Base-by-base conservation (phyloP, 805 yeast species). In the Starmera caribaea region DNA sequence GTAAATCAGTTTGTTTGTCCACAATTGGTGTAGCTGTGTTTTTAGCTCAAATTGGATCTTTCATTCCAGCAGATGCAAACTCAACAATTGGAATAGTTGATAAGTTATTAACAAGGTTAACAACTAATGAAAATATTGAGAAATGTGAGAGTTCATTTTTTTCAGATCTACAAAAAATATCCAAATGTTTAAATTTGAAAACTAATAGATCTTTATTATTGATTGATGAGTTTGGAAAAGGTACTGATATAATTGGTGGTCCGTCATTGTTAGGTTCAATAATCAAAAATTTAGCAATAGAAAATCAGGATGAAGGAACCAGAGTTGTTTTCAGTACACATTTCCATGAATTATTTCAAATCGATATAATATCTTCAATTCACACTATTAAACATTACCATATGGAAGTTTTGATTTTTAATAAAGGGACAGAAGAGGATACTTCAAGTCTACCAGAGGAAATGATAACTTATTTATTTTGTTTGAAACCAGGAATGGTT, bases 171-270 rank as follows among this genome's bases (percentile, higher is more conserved):
- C 59, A 54, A 34, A 73, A 61, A 55, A 62, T 75, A 53, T 58
- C 57, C 41, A 66, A 61, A 46, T 66, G 72, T 37, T 44, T 72
- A 16, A 54, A 63, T 4, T 44, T 68, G 38, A 46, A 59, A 24
- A 69, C 75, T 0, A 49, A 54, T 1, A 58, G 50, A 34, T 69
- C 75, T 11, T 44, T 76, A 24, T 44, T 76, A 2, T 50, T 75
- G 6, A 59, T 75, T 21, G 77, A 74, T 50, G 79, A 73, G 42
- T 72, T 69, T 52, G 79, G 79, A 0, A 71, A 71, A 43, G 78
- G 78, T 0, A 73, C 74, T 1, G 73, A 69, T 47, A 45, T 63
- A 0, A 47, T 62, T 11, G 72, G 71, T 39, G 75, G 75, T 0
- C 71, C 72, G 0, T 58, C 73, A 1, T 39, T 71, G 10, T 58